Percentiles rank a stretch among this genome's conserved stretches.
phyloP scores from a whole-genome alignment of 2,329 filamentous ascomycete species.

The Xylariaceae sp. region DNA sequence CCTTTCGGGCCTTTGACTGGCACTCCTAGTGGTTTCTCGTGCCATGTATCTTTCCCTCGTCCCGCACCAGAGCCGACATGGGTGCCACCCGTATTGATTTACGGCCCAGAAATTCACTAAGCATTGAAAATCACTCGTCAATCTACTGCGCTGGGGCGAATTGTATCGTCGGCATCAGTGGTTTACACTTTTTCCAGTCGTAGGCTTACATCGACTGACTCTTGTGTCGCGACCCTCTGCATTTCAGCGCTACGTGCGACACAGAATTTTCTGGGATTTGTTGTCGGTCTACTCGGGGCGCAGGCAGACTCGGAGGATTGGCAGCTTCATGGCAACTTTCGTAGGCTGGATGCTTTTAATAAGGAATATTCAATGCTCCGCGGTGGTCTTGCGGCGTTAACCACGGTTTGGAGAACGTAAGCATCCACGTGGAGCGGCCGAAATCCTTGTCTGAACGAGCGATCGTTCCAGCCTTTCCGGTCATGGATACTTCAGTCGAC shows the following conservation, averaged over 20 bases:
- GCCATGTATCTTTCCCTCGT: neutral
- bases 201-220: neutral
- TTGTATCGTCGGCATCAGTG: neutral
- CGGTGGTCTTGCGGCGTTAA: neutral
- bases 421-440: neutral
- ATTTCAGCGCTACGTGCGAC: neutral
- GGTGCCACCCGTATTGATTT: neutral
- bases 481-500: neutral
- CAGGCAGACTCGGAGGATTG: neutral
- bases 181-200: neutral
- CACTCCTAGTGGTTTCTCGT: neutral
- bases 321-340: neutral
- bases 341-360: neutral
- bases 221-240: neutral
- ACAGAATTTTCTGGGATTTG: neutral
- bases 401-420: slow-evolving; percentile 1
- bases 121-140: neutral
- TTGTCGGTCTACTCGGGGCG: neutral
- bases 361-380: neutral
- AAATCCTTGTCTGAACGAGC: neutral
- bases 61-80: neutral
- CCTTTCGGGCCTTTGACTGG: neutral
- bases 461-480: neutral
- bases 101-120: neutral
- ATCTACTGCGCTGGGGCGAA: neutral